These are phyloP conservation scores for Sordariomycetes sp. DNA, from an alignment of 2,329 filamentous ascomycete genomes.

Conservation along the genomic window DNA sequence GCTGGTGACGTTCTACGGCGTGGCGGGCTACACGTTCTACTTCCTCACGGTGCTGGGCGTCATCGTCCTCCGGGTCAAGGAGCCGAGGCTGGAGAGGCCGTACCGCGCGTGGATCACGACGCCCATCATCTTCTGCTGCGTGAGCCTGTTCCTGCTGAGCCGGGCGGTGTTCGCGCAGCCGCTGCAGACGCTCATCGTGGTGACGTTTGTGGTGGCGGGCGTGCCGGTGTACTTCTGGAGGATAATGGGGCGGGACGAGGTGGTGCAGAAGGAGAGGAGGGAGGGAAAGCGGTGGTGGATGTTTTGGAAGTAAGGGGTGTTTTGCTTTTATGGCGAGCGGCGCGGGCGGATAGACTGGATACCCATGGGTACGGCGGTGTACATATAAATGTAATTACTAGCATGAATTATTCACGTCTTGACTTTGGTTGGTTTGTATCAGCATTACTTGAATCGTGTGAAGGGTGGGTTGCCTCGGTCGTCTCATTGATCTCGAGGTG, in stretches of 20 bases:
- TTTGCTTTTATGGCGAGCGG: not conserved
- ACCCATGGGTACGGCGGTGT: not conserved
- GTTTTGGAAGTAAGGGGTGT: slow-evolving; percentile 42
- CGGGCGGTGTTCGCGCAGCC: slow-evolving; percentile 86
- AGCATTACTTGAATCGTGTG: not conserved
- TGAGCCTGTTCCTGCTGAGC: slow-evolving; percentile 83
- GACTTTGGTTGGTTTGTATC: not conserved
- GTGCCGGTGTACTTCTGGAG: slow-evolving; percentile 85
- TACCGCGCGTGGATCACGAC: slow-evolving; percentile 97
- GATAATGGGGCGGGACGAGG: slow-evolving; percentile 54
- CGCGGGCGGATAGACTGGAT: not conserved
- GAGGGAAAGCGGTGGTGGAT: slow-evolving; percentile 37
- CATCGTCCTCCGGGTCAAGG: slow-evolving; percentile 78
- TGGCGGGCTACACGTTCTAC: slow-evolving; percentile 95
- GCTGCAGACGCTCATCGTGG: slow-evolving; percentile 76
- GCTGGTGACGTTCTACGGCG: slow-evolving; percentile 91
- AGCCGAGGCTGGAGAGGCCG: slow-evolving; percentile 78
- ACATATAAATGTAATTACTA: not conserved
- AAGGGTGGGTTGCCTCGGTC: no score
- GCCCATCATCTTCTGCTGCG: slow-evolving; percentile 96
- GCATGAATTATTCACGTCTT: not conserved
- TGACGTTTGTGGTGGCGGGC: slow-evolving; percentile 74
- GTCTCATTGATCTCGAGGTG: no score
- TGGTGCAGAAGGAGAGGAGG: slow-evolving; percentile 29
- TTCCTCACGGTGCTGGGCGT: slow-evolving; percentile 90